phyloP scores from a whole-genome alignment of 179 eudicot species.

The Vitellaria paradoxa region DNA sequence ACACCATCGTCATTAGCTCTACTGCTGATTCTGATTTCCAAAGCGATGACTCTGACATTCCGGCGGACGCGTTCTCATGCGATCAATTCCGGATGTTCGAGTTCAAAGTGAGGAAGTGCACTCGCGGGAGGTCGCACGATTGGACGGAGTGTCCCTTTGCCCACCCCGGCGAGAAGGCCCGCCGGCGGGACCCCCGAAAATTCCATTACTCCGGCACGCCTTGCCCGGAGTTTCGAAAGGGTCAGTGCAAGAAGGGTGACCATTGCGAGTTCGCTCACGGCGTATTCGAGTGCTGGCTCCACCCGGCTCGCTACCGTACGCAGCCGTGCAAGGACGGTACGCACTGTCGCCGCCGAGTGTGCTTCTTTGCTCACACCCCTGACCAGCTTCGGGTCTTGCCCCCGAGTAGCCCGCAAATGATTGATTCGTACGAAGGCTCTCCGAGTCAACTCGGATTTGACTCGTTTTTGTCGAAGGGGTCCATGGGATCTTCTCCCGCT shows the following conservation, averaged over 20 bases:
- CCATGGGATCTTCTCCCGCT: conserved; percentile 24
- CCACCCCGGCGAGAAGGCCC: conserved; percentile 89
- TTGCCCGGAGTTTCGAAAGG: conserved; percentile 82
- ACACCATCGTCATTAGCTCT: conserved; percentile 21
- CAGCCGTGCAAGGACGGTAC: conserved; percentile 91
- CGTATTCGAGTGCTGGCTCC: conserved; percentile 93
- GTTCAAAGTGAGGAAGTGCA: conserved; percentile 67
- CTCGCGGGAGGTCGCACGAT: conserved; percentile 77
- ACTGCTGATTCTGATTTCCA: conserved; percentile 22
- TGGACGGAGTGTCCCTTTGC: conserved; percentile 97
- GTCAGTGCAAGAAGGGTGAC: conserved; percentile 62
- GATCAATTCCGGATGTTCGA: conserved; percentile 84
- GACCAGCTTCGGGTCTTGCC: conserved; percentile 60
- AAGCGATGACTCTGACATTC: conserved; percentile 31
- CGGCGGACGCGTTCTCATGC: conserved; percentile 58
- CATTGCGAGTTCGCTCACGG: conserved; percentile 86
- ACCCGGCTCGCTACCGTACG: conserved; percentile 81
- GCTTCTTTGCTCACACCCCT: conserved; percentile 87
- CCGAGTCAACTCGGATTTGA: conserved; percentile 20
- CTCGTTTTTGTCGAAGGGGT: neutral
- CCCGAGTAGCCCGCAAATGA: neutral
- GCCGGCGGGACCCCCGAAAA: conserved; percentile 76
- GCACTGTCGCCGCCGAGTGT: conserved; percentile 63
- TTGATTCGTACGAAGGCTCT: conserved; percentile 20
- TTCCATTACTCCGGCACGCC: conserved; percentile 62